Evolutionary conservation across 768 basidiomycete species (phyloP).

Genomic region (Boletus pseudopeckii): DNA sequence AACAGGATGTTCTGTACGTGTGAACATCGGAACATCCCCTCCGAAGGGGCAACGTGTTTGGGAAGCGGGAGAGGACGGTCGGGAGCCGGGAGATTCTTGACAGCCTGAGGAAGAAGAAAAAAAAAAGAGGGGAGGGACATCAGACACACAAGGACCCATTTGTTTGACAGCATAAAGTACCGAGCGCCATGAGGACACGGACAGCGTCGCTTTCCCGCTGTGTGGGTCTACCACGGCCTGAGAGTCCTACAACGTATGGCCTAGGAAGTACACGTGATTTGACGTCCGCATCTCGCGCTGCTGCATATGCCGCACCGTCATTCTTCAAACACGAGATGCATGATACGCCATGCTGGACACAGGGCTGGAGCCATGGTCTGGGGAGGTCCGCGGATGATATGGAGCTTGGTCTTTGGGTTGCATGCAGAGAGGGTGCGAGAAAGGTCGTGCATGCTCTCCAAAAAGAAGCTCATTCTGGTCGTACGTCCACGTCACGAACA

Average conservation of each 20-base stretch:
- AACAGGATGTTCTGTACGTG: constrained; percentile 13
- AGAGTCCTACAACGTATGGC: constrained; percentile 1
- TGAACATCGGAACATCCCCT: constrained; percentile 13
- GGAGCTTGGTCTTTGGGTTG: constrained; percentile 18
- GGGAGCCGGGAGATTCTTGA: constrained; percentile 8
- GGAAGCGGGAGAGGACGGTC: constrained; percentile 6
- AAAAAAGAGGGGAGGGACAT: not conserved
- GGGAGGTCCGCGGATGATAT: constrained; percentile 21
- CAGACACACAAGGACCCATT: constrained; percentile 1
- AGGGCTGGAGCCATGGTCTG: constrained; percentile 9
- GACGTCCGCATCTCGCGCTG: constrained; percentile 2
- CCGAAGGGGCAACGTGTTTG: constrained; percentile 1
- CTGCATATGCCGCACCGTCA: not conserved
- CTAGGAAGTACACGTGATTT: constrained; percentile 2
- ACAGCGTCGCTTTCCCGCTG: constrained; percentile 1
- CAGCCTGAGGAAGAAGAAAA: constrained; percentile 7
- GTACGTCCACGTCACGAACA: constrained; percentile 5
- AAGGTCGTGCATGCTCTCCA: constrained; percentile 11
- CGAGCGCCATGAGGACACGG: constrained; percentile 9
- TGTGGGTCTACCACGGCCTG: not conserved
- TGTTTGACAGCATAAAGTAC: not conserved
- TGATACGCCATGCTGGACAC: constrained; percentile 11
- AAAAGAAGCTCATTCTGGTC: constrained; percentile 9
- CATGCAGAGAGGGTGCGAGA: constrained; percentile 6
- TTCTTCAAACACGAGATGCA: constrained; percentile 9